These are phyloP conservation scores for Botrytis paeoniae DNA, from an alignment of 2,329 filamentous ascomycete genomes.

Conservation along the genomic window DNA sequence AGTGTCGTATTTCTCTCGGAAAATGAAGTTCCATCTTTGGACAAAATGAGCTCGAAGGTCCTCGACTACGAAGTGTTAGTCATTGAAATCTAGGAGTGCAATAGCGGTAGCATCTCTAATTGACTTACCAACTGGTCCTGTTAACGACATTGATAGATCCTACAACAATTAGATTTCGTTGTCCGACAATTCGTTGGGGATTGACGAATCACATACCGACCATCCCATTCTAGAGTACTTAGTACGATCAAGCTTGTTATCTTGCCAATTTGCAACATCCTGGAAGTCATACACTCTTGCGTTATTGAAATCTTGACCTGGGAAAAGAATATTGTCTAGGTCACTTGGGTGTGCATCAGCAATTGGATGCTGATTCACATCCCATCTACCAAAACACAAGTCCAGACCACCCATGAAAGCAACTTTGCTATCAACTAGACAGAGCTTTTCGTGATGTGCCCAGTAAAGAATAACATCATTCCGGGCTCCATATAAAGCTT, in stretches of 20 bases:
- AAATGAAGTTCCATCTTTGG: slow-evolving; percentile 92
- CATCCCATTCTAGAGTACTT: slow-evolving; percentile 86
- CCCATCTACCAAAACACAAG: slow-evolving; percentile 83
- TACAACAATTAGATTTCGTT: not conserved
- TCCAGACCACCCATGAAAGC: slow-evolving; percentile 93
- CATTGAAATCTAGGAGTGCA: slow-evolving; percentile 43
- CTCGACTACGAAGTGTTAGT: slow-evolving; percentile 46
- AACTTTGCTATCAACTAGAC: slow-evolving; percentile 71
- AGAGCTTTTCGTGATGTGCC: slow-evolving; percentile 92
- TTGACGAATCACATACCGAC: slow-evolving; percentile 47
- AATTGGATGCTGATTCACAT: slow-evolving; percentile 83
- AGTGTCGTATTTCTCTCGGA: slow-evolving; percentile 69
- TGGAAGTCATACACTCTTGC: slow-evolving; percentile 79
- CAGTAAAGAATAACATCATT: slow-evolving; percentile 84
- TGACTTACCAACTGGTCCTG: slow-evolving; percentile 48
- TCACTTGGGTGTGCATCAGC: slow-evolving; percentile 72
- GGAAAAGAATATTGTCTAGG: slow-evolving; percentile 73
- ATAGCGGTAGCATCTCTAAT: not conserved
- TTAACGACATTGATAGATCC: slow-evolving; percentile 75
- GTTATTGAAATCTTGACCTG: slow-evolving; percentile 92
- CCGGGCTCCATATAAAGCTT: slow-evolving; percentile 75
- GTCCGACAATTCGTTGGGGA: not conserved
- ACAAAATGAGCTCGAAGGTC: slow-evolving; percentile 76
- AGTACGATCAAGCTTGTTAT: slow-evolving; percentile 82
- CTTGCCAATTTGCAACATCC: slow-evolving; percentile 71